Percentiles rank a stretch among this genome's conserved stretches.
These are phyloP conservation scores for Lipomyces japonicus DNA, from an alignment of 805 yeast genomes.

Conservation along the genomic window DNA sequence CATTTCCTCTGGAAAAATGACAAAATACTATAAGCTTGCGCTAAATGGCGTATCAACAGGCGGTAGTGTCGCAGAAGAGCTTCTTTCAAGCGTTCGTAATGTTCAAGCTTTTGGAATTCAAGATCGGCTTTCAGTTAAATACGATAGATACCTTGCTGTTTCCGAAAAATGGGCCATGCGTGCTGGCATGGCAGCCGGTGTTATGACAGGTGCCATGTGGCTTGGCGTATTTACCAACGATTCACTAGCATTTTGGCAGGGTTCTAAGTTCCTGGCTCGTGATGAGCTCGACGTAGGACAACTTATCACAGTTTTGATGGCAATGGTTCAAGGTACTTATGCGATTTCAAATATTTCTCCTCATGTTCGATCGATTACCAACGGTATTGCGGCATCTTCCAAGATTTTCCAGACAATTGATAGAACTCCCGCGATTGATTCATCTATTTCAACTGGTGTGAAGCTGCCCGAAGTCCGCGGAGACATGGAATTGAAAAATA, in stretches of 20 bases:
- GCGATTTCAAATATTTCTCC: constrained; percentile 42
- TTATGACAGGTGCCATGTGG: constrained; percentile 42
- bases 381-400: constrained; percentile 41
- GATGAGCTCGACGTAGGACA: constrained; percentile 38
- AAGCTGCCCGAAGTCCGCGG: constrained; percentile 39
- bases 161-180: constrained; percentile 31
- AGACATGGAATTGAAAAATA: constrained; percentile 33
- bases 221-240: constrained; percentile 39
- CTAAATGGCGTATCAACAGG: constrained; percentile 26
- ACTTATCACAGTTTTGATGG: constrained; percentile 37
- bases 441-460: constrained; percentile 31
- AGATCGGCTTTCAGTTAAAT: constrained; percentile 37
- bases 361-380: constrained; percentile 38
- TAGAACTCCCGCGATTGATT: constrained; percentile 40
- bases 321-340: constrained; percentile 27
- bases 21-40: constrained; percentile 24
- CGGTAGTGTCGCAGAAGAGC: constrained; percentile 43
- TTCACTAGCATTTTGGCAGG: constrained; percentile 45
- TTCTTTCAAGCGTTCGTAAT: constrained; percentile 41
- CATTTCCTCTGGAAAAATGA: constrained; percentile 36
- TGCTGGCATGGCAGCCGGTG: constrained; percentile 29
- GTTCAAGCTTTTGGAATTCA: constrained; percentile 46
- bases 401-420: constrained; percentile 42
- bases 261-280: constrained; percentile 41
- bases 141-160: constrained; percentile 34